Conservation (phyloP, 441 rosid genomes). For the Hypseocharis bilobata region DNA sequence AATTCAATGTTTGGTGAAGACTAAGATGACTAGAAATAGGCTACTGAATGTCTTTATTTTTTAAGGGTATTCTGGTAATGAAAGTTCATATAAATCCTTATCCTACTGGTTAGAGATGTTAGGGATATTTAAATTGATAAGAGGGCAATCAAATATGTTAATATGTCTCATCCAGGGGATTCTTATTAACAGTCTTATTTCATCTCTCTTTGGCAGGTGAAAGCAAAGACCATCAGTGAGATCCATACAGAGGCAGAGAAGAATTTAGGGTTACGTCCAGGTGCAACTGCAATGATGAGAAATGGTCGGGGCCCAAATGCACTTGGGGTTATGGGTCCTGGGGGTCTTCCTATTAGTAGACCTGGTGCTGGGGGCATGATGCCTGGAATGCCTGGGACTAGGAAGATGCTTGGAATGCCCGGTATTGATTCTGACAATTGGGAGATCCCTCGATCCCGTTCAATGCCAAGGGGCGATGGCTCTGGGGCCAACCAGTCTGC, state of each 20-base stretch:
- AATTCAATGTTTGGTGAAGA: no score
- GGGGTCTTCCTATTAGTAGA: constrained; percentile 51
- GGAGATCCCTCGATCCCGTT: constrained; percentile 57
- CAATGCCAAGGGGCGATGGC: constrained; percentile 73
- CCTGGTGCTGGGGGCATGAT: constrained; percentile 66
- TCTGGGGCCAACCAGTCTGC: constrained; percentile 7
- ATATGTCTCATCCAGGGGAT: no score
- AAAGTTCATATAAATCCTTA: no score
- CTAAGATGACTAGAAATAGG: no score
- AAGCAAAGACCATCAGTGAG: constrained; percentile 80
- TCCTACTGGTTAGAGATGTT: no score
- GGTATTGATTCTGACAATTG: constrained; percentile 70
- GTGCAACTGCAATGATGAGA: constrained; percentile 75
- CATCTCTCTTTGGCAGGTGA: constrained; percentile 40
- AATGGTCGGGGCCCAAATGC: constrained; percentile 41
- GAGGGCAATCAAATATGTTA: no score
- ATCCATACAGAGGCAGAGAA: constrained; percentile 86
- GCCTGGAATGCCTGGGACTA: constrained; percentile 84
- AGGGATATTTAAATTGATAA: background rate
- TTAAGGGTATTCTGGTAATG: no score
- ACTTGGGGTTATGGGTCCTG: constrained; percentile 38
- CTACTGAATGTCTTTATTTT: no score
- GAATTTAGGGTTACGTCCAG: constrained; percentile 80
- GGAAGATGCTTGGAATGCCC: constrained; percentile 90
- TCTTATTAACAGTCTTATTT: background rate